Evolutionary conservation across 108 stramenopile species (phyloP).

Genomic region (Skeletonema menzelii): DNA sequence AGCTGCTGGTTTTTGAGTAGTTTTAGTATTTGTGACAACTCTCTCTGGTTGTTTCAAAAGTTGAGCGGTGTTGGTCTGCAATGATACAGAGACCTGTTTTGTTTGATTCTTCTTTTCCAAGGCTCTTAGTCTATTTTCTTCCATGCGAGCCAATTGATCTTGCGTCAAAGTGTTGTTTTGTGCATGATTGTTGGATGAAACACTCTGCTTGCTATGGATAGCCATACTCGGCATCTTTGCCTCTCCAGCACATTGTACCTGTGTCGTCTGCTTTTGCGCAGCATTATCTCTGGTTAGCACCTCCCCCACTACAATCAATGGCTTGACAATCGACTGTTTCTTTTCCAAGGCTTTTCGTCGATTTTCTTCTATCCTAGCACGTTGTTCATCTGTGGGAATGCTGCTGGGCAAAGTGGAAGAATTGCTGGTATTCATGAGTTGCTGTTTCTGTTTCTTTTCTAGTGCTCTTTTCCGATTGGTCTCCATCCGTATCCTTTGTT

Average conservation of each 20-base stretch:
- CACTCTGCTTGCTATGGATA: background rate
- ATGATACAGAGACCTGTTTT: background rate
- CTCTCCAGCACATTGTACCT: background rate
- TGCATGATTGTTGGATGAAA: background rate
- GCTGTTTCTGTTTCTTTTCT: slow-evolving; percentile 30
- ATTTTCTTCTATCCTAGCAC: slow-evolving; percentile 22
- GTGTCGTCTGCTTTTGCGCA: background rate
- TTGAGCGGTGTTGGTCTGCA: background rate
- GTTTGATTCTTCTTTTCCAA: slow-evolving; percentile 4
- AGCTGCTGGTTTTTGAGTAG: background rate
- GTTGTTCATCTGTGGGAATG: slow-evolving; percentile 20
- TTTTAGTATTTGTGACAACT: background rate
- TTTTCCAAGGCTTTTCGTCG: slow-evolving; percentile 13
- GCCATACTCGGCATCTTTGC: background rate
- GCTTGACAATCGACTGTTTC: slow-evolving; percentile 1
- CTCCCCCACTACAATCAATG: background rate
- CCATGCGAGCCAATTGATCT: slow-evolving; percentile 14
- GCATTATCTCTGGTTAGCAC: background rate
- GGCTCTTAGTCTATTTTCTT: slow-evolving; percentile 9
- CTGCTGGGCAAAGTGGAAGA: background rate
- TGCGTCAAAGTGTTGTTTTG: background rate
- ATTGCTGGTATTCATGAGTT: background rate
- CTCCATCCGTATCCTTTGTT: slow-evolving; percentile 33
- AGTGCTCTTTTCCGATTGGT: slow-evolving; percentile 24
- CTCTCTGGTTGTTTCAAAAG: background rate